A percentile compares a stretch with the other conserved stretches of the same genome.
Conservation (phyloP, 768 basidiomycete genomes). For the Amanita rimosa region DNA sequence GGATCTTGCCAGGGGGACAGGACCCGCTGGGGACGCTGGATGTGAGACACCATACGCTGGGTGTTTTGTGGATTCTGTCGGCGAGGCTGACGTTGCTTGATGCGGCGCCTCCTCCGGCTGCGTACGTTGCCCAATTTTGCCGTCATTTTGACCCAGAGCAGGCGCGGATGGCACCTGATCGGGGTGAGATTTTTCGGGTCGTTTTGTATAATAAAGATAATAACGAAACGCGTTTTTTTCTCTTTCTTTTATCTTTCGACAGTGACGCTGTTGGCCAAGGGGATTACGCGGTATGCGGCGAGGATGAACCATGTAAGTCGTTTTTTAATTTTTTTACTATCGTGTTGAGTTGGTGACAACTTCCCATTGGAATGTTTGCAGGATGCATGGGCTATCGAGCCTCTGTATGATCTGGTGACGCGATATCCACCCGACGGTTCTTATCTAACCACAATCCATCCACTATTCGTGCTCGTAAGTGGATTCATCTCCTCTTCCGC, state of each 20-base stretch:
- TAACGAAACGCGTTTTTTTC: too few relatives aligned
- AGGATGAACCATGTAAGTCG: conserved; percentile 33
- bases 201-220: not conserved
- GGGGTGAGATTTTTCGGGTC: conserved; percentile 27
- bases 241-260: not conserved
- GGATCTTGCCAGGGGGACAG: conserved; percentile 42
- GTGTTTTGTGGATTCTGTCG: conserved; percentile 63
- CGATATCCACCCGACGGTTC: conserved; percentile 49
- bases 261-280: conserved; percentile 62
- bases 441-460: conserved; percentile 62
- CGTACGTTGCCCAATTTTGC: conserved; percentile 47
- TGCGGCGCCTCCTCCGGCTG: conserved; percentile 28
- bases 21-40: conserved; percentile 59
- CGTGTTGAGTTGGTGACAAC: not conserved
- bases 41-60: conserved; percentile 45
- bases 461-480: conserved; percentile 10
- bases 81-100: conserved; percentile 39
- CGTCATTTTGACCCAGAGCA: conserved; percentile 47
- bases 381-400: conserved; percentile 37
- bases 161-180: conserved; percentile 58
- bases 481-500: not conserved
- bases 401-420: conserved; percentile 46
- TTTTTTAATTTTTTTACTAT: conserved; percentile 11
- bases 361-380: conserved; percentile 5
- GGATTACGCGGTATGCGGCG: conserved; percentile 41